Conservation (phyloP, 202 grass and related monocot genomes). For the Hordeum pubiflorum region DNA sequence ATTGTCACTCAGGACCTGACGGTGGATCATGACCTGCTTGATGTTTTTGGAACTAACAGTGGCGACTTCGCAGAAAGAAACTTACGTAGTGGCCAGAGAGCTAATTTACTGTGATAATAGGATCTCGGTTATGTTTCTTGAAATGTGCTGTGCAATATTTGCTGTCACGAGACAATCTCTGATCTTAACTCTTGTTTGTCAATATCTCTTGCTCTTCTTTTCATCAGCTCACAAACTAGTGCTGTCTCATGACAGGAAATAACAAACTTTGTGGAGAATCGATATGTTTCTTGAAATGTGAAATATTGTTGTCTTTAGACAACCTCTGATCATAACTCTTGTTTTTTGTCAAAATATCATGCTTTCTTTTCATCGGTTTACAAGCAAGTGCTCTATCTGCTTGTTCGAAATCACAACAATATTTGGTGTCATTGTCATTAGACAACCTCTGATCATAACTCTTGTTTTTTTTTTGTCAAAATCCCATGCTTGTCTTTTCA, state of each 20-base stretch:
- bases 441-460: too few relatives aligned
- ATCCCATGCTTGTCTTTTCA: too few relatives aligned
- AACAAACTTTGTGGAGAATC: too few relatives aligned
- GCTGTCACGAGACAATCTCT: background rate
- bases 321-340: background rate
- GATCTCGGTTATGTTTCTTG: background rate
- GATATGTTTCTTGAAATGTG: background rate
- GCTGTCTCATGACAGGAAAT: too few relatives aligned
- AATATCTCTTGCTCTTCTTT: background rate
- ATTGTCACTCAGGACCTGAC: background rate
- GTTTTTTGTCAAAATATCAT: background rate
- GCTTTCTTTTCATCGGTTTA: background rate
- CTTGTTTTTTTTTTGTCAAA: too few relatives aligned
- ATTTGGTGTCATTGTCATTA: too few relatives aligned
- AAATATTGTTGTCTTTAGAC: background rate
- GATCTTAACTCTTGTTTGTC: background rate
- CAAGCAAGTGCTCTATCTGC: too few relatives aligned
- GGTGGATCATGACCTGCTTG: background rate
- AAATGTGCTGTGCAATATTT: background rate
- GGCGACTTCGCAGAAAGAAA: background rate
- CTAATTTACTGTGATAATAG: background rate
- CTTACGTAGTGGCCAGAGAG: background rate
- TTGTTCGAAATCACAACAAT: too few relatives aligned
- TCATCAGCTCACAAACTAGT: background rate
- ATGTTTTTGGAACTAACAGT: slow-evolving; percentile 25